These are phyloP conservation scores for Picea sitchensis DNA, from an alignment of 75 land plant genomes.

Conservation along the genomic window DNA sequence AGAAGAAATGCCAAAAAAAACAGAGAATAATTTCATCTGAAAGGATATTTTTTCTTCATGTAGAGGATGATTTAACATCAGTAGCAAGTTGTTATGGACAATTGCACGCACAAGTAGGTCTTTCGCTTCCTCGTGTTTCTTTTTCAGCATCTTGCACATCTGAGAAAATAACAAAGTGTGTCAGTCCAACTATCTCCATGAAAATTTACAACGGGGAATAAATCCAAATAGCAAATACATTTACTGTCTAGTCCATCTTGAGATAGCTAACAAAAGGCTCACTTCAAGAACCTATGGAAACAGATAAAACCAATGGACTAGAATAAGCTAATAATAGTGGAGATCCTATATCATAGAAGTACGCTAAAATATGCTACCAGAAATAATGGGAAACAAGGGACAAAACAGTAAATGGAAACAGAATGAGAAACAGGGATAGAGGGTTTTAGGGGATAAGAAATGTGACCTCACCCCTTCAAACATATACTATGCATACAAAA, in stretches of 20 bases:
- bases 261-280: background rate
- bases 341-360: background rate
- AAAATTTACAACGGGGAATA: background rate
- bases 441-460: no score
- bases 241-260: background rate
- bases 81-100: conserved; percentile 45
- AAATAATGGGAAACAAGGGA: no score
- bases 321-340: background rate
- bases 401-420: no score
- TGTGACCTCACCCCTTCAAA: no score
- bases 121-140: conserved; percentile 71
- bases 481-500: no score
- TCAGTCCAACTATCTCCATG: background rate
- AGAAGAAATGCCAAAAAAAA: background rate
- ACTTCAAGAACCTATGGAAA: background rate
- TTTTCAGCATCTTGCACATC: conserved; percentile 60
- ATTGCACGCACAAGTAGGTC: conserved; percentile 62
- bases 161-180: conserved; percentile 13
- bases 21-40: no score
- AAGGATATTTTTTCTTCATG: conserved; percentile 74
- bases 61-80: conserved; percentile 63
- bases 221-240: background rate
- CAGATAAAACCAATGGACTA: background rate
- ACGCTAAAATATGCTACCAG: no score
- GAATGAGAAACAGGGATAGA: no score